Evolutionary conservation across 345 rosid species (phyloP).

Genomic region (Eucalyptus pauciflora): DNA sequence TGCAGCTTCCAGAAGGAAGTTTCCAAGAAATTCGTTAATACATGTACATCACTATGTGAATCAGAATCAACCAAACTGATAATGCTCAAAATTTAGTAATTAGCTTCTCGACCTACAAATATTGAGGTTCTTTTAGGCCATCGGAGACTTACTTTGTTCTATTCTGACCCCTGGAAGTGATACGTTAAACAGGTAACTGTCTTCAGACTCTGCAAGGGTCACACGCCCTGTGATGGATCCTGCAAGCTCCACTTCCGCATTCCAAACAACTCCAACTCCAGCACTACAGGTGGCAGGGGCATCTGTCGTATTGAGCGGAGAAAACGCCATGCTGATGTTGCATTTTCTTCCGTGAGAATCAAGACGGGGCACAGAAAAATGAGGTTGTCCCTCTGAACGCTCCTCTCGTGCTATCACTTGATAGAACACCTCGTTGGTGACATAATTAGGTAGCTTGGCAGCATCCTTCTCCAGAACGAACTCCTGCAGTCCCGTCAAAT

Average conservation of each 20-base stretch:
- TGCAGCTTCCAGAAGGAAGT: background rate
- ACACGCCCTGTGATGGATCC: background rate
- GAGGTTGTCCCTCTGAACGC: background rate
- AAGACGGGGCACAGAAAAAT: background rate
- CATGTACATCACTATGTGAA: background rate
- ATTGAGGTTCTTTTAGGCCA: background rate
- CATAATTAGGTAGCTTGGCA: background rate
- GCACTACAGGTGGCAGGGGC: background rate
- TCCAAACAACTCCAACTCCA: background rate
- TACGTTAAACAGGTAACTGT: background rate
- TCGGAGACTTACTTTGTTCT: background rate
- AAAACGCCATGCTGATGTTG: background rate
- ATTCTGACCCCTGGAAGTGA: background rate
- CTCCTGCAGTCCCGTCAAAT: background rate
- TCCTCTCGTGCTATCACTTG: background rate
- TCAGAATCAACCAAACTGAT: background rate
- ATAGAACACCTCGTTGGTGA: background rate
- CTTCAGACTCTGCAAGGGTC: background rate
- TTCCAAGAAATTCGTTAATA: no score
- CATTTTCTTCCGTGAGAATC: background rate
- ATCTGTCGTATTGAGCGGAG: background rate
- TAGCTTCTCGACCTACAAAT: background rate
- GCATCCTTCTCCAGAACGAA: background rate
- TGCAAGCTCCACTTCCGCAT: background rate
- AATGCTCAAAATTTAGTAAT: background rate